phyloP scores from a whole-genome alignment of 1,139 yeast genomes.

The Sugiyamaella neomexicana region DNA sequence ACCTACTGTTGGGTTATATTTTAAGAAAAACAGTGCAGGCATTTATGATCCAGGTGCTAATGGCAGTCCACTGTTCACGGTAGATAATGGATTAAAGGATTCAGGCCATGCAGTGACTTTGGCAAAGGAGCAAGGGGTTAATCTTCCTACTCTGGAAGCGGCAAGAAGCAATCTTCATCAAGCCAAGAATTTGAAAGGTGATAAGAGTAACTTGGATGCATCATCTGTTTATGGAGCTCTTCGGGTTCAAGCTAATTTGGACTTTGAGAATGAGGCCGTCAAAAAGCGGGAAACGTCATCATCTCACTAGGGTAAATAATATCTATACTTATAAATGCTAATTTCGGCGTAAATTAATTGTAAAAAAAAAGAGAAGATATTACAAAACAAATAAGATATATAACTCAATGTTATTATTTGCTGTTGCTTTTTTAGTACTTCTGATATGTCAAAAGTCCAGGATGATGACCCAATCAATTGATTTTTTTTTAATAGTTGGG shows the following conservation, averaged over 20 bases:
- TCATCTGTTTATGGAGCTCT: constrained; percentile 37
- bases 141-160: constrained; percentile 30
- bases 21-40: constrained; percentile 27
- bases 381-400: constrained; percentile 11
- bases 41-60: constrained; percentile 28
- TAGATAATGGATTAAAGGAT: constrained; percentile 35
- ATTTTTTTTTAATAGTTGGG: constrained; percentile 4
- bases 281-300: constrained; percentile 23
- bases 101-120: constrained; percentile 30
- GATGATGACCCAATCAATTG: background rate
- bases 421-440: constrained; percentile 7
- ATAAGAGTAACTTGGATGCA: constrained; percentile 31
- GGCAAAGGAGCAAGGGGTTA: constrained; percentile 28
- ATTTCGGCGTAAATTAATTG: constrained; percentile 16
- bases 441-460: background rate
- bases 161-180: constrained; percentile 26
- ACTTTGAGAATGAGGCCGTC: constrained; percentile 33
- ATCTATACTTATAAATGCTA: constrained; percentile 8
- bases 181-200: constrained; percentile 29
- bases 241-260: constrained; percentile 35
- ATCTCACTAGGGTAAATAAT: too few species aligned
- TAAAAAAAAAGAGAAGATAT: constrained; percentile 10
- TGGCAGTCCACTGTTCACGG: constrained; percentile 30
- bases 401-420: background rate
- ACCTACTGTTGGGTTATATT: constrained; percentile 28